Evolutionary conservation across 1,139 yeast genomes (phyloP), one percentile per base, ranked within the genome.

Genomic region (Suhomyces choctaworum): DNA sequence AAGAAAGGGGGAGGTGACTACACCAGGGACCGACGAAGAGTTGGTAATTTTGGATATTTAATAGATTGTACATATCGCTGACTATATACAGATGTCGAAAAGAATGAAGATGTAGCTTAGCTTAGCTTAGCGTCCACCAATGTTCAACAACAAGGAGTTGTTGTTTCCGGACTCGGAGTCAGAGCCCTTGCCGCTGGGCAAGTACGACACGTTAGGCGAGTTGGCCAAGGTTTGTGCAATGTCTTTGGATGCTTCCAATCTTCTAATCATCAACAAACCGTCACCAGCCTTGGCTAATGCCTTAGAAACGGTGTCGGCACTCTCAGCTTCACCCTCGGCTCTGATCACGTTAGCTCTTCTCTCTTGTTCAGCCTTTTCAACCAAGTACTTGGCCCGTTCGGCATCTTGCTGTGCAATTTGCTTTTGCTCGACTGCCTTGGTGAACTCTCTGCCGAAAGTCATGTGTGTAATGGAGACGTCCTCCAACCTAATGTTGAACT

Each of bases 401-500:
- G 99, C 97, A 58, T 94, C 98, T 66, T 94, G 98, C 69, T 92
- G 98, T 21, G 98, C 98, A 64, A 94, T 94, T 65, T 94, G 98
- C 66, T 94, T 94, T 68, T 88, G 96, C 67, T 94, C 99, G 40
- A 92, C 98, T 16, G 98, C 97, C 65, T 88, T 90, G 40, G 99
- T 94, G 69, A 94, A 94, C 58, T 94, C 99, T 49, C 77, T 78
- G 37, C 98, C 98, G 62, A 94, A 94, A 1, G 97, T 87, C 90
- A 94, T 83, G 66, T 94, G 98, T 15, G 99, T 94, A 48, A 94
- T 94, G 19, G 97, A 87, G 32, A 94, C 98, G 63, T 94, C 99
- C 64, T 94, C 99, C 51, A 94, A 76, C 58, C 76, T 83, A 56
- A 94, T 90, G 62, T 85, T 78, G 68, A 94, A 94, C 63, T 92